Evolutionary conservation across 2,329 filamentous ascomycete genomes (phyloP).

Genomic region (Lachnellula hyalina): DNA sequence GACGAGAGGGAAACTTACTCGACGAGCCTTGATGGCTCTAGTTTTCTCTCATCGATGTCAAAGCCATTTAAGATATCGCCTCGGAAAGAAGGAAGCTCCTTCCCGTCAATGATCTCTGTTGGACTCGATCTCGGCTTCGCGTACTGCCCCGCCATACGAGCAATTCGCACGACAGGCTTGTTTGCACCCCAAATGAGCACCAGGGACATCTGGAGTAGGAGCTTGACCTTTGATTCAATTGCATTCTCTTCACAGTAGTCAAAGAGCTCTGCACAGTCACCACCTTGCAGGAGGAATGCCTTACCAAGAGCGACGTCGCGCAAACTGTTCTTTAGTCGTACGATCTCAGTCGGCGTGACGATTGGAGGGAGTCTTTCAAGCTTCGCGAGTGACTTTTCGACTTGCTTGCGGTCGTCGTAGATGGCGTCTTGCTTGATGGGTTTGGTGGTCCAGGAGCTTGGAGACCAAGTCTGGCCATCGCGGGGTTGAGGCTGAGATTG

Average conservation of each 20-base stretch:
- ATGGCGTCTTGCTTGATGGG: constrained; percentile 72
- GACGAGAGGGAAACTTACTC: constrained; percentile 39
- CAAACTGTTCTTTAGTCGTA: constrained; percentile 70
- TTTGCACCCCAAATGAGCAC: constrained; percentile 84
- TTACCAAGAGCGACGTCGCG: constrained; percentile 84
- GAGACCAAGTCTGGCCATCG: constrained; percentile 42
- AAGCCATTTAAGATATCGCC: constrained; percentile 96
- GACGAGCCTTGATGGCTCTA: constrained; percentile 80
- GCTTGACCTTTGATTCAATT: constrained; percentile 95
- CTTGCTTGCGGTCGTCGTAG: constrained; percentile 58
- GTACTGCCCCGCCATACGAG: constrained; percentile 94
- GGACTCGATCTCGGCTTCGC: constrained; percentile 91
- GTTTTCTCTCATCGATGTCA: constrained; percentile 64
- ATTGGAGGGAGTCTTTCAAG: constrained; percentile 68
- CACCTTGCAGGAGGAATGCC: constrained; percentile 90
- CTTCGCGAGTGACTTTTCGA: constrained; percentile 57
- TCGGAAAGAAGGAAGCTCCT: constrained; percentile 81
- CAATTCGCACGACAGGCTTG: constrained; percentile 85
- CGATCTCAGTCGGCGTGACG: constrained; percentile 76
- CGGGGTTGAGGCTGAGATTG: neutral
- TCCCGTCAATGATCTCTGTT: constrained; percentile 74
- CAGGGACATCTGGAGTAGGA: constrained; percentile 93
- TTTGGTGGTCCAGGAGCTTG: constrained; percentile 68
- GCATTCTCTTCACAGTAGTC: constrained; percentile 87
- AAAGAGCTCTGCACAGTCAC: constrained; percentile 95